A percentile compares a stretch with the other conserved stretches of the same genome.
Evolutionary conservation across 2,329 filamentous ascomycete genomes (phyloP).

Genomic region (Fusarium avenaceum): DNA sequence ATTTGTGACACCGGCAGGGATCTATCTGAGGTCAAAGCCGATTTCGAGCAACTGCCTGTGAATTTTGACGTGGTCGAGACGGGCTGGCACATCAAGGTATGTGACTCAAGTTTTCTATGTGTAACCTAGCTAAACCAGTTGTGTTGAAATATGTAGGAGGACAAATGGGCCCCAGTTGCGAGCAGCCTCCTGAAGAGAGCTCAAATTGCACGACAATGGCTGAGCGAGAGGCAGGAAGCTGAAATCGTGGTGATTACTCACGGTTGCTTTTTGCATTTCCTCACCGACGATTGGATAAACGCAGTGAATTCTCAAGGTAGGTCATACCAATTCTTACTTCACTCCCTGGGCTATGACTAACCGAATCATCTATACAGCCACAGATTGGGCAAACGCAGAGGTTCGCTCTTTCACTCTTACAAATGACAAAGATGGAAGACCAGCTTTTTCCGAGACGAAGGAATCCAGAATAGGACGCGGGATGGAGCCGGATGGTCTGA

Average conservation of each 20-base stretch:
- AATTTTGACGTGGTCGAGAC: not conserved
- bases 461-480: not conserved
- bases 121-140: accelerated
- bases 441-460: not conserved
- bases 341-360: not conserved
- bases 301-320: not conserved
- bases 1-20: constrained; percentile 4
- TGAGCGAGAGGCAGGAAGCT: not conserved
- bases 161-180: not conserved
- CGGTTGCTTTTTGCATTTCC: constrained; percentile 9
- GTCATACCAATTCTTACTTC: accelerated
- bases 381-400: constrained; percentile 9
- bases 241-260: constrained; percentile 13
- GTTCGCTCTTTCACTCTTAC: not conserved
- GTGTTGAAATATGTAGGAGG: not conserved
- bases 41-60: not conserved
- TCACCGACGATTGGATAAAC: constrained; percentile 7
- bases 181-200: not conserved
- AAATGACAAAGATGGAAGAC: accelerated
- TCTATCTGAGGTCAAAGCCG: not conserved
- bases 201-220: not conserved
- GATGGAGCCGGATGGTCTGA: accelerated
- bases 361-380: not conserved
- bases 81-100: not conserved
- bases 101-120: accelerated